phyloP scores from a whole-genome alignment of 2,329 filamentous ascomycete genomes.

The Aspergillus sp. region DNA sequence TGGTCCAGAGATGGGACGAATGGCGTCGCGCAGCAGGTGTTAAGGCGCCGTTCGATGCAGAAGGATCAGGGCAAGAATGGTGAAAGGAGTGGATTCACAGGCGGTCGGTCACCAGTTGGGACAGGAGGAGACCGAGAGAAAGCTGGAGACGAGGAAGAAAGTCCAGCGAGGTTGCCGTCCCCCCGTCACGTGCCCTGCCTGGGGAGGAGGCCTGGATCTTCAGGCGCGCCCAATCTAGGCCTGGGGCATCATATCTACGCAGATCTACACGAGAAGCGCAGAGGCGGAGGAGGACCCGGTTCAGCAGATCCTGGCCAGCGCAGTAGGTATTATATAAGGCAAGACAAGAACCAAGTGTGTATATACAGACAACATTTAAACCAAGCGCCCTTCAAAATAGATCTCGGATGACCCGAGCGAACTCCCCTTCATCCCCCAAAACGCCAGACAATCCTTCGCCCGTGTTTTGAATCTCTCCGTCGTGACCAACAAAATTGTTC shows the following conservation, averaged over 20 bases:
- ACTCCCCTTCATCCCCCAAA: conserved; percentile 58
- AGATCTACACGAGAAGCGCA: neutral
- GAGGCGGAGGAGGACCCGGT: neutral
- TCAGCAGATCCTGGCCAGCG: neutral
- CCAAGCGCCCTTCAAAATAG: conserved; percentile 48
- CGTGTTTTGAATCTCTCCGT: conserved; percentile 42
- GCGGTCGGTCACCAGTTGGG: neutral
- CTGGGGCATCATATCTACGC: neutral
- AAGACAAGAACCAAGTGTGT: neutral
- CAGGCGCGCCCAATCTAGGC: neutral
- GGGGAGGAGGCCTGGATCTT: neutral
- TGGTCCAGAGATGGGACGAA: neutral
- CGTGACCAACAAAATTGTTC: conserved; percentile 37
- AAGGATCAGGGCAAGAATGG: neutral
- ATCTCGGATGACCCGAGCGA: conserved; percentile 59
- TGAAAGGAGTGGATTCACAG: conserved; percentile 2
- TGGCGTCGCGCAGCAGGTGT: conserved; percentile 1
- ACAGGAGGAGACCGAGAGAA: neutral
- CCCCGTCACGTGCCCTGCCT: neutral
- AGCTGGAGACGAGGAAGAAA: neutral
- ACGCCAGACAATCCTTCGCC: conserved; percentile 45
- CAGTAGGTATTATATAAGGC: neutral
- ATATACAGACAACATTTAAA: neutral
- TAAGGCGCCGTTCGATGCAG: neutral
- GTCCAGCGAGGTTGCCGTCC: neutral